Evolutionary conservation across 495 filamentous ascomycete species (phyloP), one percentile per base, ranked within the genome.

Genomic region (Xylaria castorea): DNA sequence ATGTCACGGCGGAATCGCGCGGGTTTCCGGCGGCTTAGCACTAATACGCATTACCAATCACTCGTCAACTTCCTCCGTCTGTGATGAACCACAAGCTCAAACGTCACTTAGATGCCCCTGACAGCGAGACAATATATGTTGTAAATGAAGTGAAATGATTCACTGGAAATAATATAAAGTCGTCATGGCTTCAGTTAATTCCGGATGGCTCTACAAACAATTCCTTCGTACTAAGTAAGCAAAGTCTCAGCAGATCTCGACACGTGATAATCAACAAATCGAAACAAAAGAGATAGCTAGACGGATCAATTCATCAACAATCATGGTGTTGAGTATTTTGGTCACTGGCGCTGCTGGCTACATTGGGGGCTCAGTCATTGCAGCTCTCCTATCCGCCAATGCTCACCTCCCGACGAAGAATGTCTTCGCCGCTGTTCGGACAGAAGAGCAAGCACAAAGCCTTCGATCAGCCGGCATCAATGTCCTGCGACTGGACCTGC

Each of bases 311-410:
- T 34, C 3, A 18, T 50, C 42, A 44, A 65, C 6, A 11, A 65
- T 65, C 67, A 76, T 77, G 75, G 55, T 51, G 42, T 61, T 67
- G 67, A 79, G 78, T 53, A 76, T 80, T 71, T 70, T 80, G 40
- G 73, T 80, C 68, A 79, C 79, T 61, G 79, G 77, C 72, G 77
- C 77, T 46, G 77, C 79, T 73, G 79, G 79, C 71, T 80, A 80
- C 72, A 75, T 80, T 64, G 78, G 78, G 60, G 78, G 78, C 53
- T 80, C 78, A 27, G 69, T 79, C 42, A 48, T 80, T 73, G 73
- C 77, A 40, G 71, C 77, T 42, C 73, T 80, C 68, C 61, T 80
- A 40, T 63, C 75, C 58, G 61, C 68, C 50, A 73, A 73, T 69
- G 48, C 66, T 69, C 63, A 66, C 42, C 34, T 78, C 67, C 74